Conservation (phyloP, 192 early-diverging fungal species). For the Piromyces sp. region DNA sequence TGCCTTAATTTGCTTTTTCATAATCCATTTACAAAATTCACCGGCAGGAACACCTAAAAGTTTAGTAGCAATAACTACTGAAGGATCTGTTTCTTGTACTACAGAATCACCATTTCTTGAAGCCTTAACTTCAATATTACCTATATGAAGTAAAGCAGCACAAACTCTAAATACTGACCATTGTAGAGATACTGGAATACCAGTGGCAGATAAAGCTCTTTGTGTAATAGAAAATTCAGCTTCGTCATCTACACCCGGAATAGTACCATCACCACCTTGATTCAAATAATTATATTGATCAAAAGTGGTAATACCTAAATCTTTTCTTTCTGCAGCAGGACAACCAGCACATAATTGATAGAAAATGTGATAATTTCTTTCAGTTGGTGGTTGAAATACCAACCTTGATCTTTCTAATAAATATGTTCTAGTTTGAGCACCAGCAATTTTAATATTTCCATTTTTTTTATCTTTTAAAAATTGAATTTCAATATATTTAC, state of each 20-base stretch:
- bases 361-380: constrained; percentile 96
- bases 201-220: constrained; percentile 69
- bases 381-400: constrained; percentile 74
- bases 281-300: constrained; percentile 73
- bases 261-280: constrained; percentile 58
- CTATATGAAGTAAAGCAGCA: constrained; percentile 84
- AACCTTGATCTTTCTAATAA: constrained; percentile 88
- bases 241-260: constrained; percentile 79
- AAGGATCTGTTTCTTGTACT: constrained; percentile 61
- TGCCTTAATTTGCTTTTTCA: constrained; percentile 83
- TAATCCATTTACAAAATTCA: constrained; percentile 87
- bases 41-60: constrained; percentile 60
- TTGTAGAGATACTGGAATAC: constrained; percentile 65
- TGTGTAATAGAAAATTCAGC: constrained; percentile 79
- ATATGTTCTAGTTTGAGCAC: constrained; percentile 89
- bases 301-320: constrained; percentile 57
- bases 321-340: constrained; percentile 62
- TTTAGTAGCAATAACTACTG: constrained; percentile 40
- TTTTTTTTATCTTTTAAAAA: constrained; percentile 48
- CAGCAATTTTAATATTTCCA: constrained; percentile 54
- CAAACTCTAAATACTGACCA: constrained; percentile 72
- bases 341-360: constrained; percentile 93
- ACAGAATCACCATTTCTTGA: constrained; percentile 38
- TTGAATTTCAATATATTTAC: constrained; percentile 94
- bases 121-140: constrained; percentile 66